Base-by-base conservation (phyloP, 2,329 filamentous ascomycete genomes). In the Orbilia quercus region DNA sequence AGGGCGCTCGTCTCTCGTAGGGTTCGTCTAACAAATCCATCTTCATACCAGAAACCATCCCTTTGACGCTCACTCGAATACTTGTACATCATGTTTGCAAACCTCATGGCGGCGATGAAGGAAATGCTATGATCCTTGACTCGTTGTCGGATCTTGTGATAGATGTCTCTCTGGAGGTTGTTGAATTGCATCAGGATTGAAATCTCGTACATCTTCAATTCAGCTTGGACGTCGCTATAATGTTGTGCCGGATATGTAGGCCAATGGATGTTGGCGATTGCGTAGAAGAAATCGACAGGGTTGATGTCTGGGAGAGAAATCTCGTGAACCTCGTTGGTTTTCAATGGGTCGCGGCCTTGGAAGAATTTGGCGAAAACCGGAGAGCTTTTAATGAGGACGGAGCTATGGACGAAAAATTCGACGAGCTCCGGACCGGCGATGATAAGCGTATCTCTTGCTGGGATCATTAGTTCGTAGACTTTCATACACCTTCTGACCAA, bases 31-130 rank as follows among this genome's bases (percentile, higher is more conserved):
- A 67, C 38, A 4, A 53, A 53, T 1, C 42, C 44, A 28, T 40
- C 47, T 16, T 59, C 63, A 9, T 38, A 31, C 63, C 63, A 67
- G 16, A 67, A 59, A 2, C 9, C 18, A n/a, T 20, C 23, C 23
- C 50, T 40, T 5, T 60, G 40, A 1, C n/a, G 14, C n/a, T n/a
- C 9, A 23, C 6, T 40, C 6, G 36, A n/a, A 16, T 60, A 42
- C 11, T 53, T 67, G 11, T 28, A 60, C n/a, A 59, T 6, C 1
- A 25, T 11, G 20, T 60, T 67, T 9, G 63, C 63, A 12, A 53
- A 57, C 14, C 45, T 53, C 34, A 60, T n/a, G 1, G 45, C 47
- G 9, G 42, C 38, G 7, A 53, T 28, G 7, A 67, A 18, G 4
- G 36, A 38, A n/a, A 67, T 20, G 0, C 11, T 18, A 18, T 60